Evolutionary conservation across 129 eudicot genomes (phyloP), one percentile per base, ranked within the genome.

Genomic region (Flaveria robusta): DNA sequence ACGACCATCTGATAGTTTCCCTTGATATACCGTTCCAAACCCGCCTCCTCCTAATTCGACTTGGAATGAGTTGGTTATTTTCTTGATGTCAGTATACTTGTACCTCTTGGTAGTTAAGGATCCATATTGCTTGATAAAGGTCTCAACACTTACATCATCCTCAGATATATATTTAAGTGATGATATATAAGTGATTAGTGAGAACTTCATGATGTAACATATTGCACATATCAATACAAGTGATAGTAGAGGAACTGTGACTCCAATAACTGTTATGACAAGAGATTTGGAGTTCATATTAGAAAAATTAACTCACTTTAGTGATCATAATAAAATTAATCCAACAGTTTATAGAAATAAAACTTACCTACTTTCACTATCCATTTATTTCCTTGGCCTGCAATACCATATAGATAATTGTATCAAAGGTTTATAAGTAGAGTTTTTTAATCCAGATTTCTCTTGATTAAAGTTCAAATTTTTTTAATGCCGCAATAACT

Each of bases 51-150:
- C 68, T 63, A 63, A 6, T 31, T 31, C 16, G n/a, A 16, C 23
- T 29, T 29, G 68, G 45, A 63, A 63, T 2, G 68, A 63, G 13
- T 63, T 63, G 45, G 68, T 63, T 13, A 63, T 29, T 16, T 63
- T 63, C 68, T 63, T 63, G 45, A 31, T 9, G 4, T 63, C 6
- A 14, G 23, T 1, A 31, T 63, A 63, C 4, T 0, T 63, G 22
- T 63, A 63, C 22, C 68, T 63, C 45, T 63, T 63, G 68, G 68
- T 63, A 15, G 68, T 31, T 63, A 63, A 63, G 45, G 68, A 63
- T 63, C 68, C 68, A 63, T 63, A 63, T 63, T 63, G 43, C 23
- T 63, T 63, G 22, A 63, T 63, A 63, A 63, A 63, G 12, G 68
- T 42, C 68, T 63, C 68, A 63, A 63, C 68, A 15, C 68, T 29